Evolutionary conservation across 2,329 filamentous ascomycete genomes (phyloP).

Genomic region (Venturia carpophila): DNA sequence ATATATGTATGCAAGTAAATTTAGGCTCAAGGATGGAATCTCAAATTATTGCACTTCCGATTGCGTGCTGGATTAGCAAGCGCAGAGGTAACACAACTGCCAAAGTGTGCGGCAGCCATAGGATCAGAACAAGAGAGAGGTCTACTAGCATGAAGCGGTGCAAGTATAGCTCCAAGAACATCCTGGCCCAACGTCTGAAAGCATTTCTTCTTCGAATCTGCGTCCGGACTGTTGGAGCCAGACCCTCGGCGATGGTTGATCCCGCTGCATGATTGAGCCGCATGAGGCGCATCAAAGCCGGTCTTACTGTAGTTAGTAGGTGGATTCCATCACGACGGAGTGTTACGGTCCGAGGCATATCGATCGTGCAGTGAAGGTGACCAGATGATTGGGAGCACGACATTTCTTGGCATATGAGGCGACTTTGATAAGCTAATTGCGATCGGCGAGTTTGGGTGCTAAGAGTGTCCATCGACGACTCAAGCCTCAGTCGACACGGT

Average conservation of each 20-base stretch:
- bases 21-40: too few relatives aligned
- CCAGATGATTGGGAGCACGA: not conserved
- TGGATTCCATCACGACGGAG: not conserved
- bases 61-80: not conserved
- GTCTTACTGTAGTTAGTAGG: too few relatives aligned
- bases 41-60: not conserved
- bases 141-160: not conserved
- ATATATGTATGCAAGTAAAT: not conserved
- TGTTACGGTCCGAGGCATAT: not conserved
- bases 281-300: not conserved
- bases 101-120: not conserved
- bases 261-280: not conserved
- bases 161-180: not conserved
- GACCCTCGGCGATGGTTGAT: not conserved
- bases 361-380: not conserved
- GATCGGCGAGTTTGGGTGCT: not conserved
- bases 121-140: not conserved
- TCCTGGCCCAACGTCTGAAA: not conserved
- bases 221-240: not conserved
- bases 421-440: not conserved
- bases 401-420: conserved; percentile 2
- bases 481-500: not conserved
- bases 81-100: not conserved
- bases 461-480: not conserved
- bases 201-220: not conserved